Evolutionary conservation across 2,329 filamentous ascomycete genomes (phyloP), one percentile per base, ranked within the genome.

Genomic region (Fusarium nygamai): DNA sequence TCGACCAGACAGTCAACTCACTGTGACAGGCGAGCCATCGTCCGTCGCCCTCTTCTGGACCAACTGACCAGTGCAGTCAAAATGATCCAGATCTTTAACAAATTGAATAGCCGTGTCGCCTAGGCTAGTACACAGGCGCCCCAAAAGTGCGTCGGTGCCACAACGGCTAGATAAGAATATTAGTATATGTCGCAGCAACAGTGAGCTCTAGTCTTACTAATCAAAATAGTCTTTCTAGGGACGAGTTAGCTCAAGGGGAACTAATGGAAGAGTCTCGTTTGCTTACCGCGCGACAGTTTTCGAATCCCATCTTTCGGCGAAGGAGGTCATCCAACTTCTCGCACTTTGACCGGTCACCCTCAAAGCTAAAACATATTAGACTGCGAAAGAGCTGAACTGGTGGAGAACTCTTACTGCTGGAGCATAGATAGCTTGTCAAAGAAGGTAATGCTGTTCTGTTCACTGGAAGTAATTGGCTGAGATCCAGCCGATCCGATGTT

Each of bases 321-420:
- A 59, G n/a, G 8, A 50, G 41, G 11, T 29, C 24, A 29, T 59
- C 20, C 3, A 59, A 19, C 31, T 8, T 36, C 12, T 36, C 22
- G 16, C 56, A 59, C 22, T 50, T 59, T 12, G n/a, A 27, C 19
- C 6, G 0, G 1, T 29, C 41, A 8, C 56, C 41, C 14, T 22
- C 31, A 1, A 36, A 50, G 12, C 56, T 59, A 12, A 10, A 6
- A 27, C 5, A 29, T 3, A 12, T 59, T 36, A 59, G 41, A 36
- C 14, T 2, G 3, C 8, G 10, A 1, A 16, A 14, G 8, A 9
- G 1, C 6, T 10, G 3, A 27, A 34, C 5, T 2, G 8, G 8
- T 5, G 19, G 10, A 27, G 19, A 48, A 22, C 3, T 10, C n/a
- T 48, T 33, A 58, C 56, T 27, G 39, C 2, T 47, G 3, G 2